Evolutionary conservation across 441 rosid species (phyloP).

Genomic region (Gossypium laxum): DNA sequence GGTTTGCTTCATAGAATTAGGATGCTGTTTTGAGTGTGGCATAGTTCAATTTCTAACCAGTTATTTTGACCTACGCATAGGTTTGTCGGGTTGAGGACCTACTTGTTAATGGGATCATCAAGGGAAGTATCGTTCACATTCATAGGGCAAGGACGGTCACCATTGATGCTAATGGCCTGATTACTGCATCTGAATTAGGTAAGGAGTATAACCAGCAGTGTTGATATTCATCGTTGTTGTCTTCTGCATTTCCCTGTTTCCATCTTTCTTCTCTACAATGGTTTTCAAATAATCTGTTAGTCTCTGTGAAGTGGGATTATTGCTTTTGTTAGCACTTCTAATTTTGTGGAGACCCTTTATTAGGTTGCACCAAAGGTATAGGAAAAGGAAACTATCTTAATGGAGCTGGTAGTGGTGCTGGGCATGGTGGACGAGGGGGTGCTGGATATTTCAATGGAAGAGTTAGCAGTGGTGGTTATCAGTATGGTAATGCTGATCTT

Average conservation of each 20-base stretch:
- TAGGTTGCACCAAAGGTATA: conserved; percentile 87
- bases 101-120: conserved; percentile 71
- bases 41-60: conserved; percentile 4
- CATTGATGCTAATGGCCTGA: conserved; percentile 55
- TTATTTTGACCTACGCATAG: conserved; percentile 28
- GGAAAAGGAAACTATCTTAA: conserved; percentile 80
- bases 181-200: conserved; percentile 88
- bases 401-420: conserved; percentile 98
- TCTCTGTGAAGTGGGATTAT: conserved; percentile 7
- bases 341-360: conserved; percentile 11
- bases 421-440: conserved; percentile 97
- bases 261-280: background rate
- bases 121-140: conserved; percentile 87
- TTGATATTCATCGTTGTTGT: background rate
- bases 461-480: conserved; percentile 69
- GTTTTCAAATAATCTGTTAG: conserved; percentile 6
- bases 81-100: conserved; percentile 95
- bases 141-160: conserved; percentile 84
- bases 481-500: conserved; percentile 78
- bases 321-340: conserved; percentile 19
- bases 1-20: background rate
- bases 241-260: background rate
- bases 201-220: conserved; percentile 15
- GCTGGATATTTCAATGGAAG: conserved; percentile 82
- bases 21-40: background rate